phyloP scores from a whole-genome alignment of 148 eudicot species.

The Polygonum aviculare region DNA sequence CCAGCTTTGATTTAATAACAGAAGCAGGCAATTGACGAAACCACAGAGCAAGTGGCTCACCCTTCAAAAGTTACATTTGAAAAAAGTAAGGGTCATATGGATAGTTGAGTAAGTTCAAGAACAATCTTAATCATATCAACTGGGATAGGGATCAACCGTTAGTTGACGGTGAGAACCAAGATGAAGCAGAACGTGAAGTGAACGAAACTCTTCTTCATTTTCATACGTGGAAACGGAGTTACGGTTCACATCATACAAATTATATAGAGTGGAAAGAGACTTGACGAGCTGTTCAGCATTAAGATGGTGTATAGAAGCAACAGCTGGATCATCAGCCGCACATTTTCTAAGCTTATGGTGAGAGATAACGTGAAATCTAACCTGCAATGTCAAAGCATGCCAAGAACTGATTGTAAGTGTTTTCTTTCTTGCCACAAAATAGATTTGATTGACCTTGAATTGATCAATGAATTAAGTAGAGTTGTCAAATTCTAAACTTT shows the following conservation, averaged over 20 bases:
- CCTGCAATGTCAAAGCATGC: slow-evolving; percentile 28
- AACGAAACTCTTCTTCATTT: slow-evolving; percentile 78
- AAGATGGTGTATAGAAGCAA: slow-evolving; percentile 57
- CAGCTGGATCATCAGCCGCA: slow-evolving; percentile 24
- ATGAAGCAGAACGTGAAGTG: slow-evolving; percentile 76
- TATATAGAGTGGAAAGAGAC: slow-evolving; percentile 53
- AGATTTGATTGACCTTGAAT: neutral
- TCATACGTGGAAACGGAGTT: slow-evolving; percentile 27
- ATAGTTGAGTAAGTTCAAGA: neutral
- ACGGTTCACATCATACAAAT: slow-evolving; percentile 62
- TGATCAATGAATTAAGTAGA: neutral
- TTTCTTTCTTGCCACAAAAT: neutral
- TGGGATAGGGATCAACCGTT: slow-evolving; percentile 28
- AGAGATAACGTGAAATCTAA: slow-evolving; percentile 68
- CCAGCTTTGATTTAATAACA: slow-evolving; percentile 52
- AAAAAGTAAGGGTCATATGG: slow-evolving; percentile 1
- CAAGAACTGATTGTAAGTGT: neutral
- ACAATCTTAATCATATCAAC: neutral
- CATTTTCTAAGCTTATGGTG: slow-evolving; percentile 65
- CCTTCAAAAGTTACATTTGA: slow-evolving; percentile 29
- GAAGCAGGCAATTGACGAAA: slow-evolving; percentile 43
- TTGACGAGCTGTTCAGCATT: slow-evolving; percentile 87
- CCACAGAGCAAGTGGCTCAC: slow-evolving; percentile 77
- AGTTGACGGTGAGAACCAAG: slow-evolving; percentile 54
- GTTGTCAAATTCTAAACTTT: neutral